A percentile compares a stretch with the other conserved stretches of the same genome.
Evolutionary conservation across 768 basidiomycete species (phyloP).

Genomic region (Lactarius akahatsu): DNA sequence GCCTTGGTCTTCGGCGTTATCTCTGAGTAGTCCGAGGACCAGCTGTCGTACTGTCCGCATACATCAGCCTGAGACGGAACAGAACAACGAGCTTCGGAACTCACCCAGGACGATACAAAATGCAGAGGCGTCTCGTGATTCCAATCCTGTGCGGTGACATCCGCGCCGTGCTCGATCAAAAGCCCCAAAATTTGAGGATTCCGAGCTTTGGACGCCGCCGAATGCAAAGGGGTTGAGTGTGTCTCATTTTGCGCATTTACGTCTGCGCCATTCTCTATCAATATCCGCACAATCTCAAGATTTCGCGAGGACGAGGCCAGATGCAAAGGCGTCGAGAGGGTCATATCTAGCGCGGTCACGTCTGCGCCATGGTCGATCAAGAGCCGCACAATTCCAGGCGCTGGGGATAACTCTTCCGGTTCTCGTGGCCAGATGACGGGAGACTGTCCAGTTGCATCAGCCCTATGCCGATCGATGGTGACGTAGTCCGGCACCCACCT

Average conservation of each 20-base stretch:
- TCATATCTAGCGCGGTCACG: background rate
- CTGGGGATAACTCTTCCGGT: too few species aligned
- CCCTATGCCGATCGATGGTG: too few species aligned
- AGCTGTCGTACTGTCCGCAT: too few species aligned
- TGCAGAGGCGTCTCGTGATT: background rate
- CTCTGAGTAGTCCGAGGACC: too few species aligned
- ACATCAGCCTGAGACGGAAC: background rate
- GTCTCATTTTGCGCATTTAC: background rate
- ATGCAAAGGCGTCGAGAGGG: background rate
- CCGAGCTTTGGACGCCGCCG: too few species aligned
- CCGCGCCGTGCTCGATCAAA: background rate
- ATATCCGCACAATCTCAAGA: background rate
- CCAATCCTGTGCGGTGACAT: background rate
- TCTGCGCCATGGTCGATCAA: background rate
- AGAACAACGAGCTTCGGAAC: background rate
- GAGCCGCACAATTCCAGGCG: background rate
- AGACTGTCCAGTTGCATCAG: too few species aligned
- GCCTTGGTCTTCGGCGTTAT: too few species aligned
- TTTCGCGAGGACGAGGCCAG: background rate
- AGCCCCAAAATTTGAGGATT: too few species aligned
- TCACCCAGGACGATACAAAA: background rate
- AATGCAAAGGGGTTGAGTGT: background rate
- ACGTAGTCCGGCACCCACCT: too few species aligned
- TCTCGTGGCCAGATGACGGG: too few species aligned
- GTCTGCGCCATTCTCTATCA: background rate